Evolutionary conservation across 2,329 filamentous ascomycete species (phyloP).

Genomic region (Metarhizium robertsii): DNA sequence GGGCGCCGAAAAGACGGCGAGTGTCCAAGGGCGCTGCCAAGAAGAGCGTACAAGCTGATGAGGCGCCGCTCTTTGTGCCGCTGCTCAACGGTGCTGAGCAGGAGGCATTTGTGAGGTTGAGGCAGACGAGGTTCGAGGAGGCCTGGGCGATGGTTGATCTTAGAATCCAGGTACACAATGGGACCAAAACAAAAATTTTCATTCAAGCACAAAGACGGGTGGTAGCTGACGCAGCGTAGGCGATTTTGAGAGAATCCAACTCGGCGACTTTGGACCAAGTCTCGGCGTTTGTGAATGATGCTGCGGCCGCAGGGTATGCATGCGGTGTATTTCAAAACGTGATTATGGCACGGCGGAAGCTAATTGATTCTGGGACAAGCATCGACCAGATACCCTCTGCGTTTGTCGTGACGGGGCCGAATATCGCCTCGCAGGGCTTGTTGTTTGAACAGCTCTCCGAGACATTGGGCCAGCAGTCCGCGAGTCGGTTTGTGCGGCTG

Average conservation of each 20-base stretch:
- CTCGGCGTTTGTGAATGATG: constrained; percentile 40
- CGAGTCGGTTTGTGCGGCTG: constrained; percentile 54
- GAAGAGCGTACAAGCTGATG: constrained; percentile 5
- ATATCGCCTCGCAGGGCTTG: constrained; percentile 64
- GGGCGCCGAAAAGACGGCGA: constrained; percentile 49
- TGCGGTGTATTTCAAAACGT: neutral
- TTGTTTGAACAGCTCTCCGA: constrained; percentile 64
- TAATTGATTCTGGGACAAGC: constrained; percentile 11
- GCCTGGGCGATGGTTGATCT: constrained; percentile 57
- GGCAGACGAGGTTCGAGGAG: constrained; percentile 50
- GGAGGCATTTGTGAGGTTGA: constrained; percentile 36
- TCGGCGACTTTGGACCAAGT: constrained; percentile 51
- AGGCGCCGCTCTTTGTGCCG: constrained; percentile 33
- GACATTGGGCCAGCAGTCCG: constrained; percentile 34
- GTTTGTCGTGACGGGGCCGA: constrained; percentile 69
- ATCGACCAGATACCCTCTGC: constrained; percentile 52
- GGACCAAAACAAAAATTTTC: too few species aligned
- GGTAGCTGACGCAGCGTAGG: constrained; percentile 22
- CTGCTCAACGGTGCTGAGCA: constrained; percentile 47
- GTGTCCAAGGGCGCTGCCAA: constrained; percentile 31
- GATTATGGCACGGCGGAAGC: neutral
- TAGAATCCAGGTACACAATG: constrained; percentile 41
- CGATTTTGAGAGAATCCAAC: constrained; percentile 51
- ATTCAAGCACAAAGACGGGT: too few species aligned
- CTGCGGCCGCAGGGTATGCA: constrained; percentile 21